Percentiles rank a stretch among this genome's conserved stretches.
Conservation (phyloP, 257 asterid species). For the Solanum rostratum region DNA sequence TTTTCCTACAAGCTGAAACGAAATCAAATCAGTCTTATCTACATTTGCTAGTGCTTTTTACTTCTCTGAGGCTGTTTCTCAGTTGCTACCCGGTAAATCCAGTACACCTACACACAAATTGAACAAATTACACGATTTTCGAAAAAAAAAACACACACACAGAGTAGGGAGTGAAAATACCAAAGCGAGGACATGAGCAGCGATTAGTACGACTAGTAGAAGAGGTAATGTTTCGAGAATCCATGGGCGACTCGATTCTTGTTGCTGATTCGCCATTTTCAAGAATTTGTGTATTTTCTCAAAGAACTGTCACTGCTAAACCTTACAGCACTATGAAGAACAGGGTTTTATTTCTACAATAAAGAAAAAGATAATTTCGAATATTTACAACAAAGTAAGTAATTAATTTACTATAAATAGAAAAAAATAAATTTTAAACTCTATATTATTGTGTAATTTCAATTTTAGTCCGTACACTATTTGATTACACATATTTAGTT, state of each 20-base stretch:
- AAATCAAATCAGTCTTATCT: neutral
- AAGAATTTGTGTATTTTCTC: neutral
- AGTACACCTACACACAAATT: slow-evolving; percentile 40
- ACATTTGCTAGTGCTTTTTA: slow-evolving; percentile 31
- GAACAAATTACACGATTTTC: neutral
- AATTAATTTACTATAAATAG: too few species aligned
- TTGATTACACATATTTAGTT: too few species aligned
- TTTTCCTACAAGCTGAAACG: neutral
- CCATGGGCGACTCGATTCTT: slow-evolving; percentile 39
- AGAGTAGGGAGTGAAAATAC: slow-evolving; percentile 7
- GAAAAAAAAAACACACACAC: neutral
- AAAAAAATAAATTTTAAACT: too few species aligned
- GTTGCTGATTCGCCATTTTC: slow-evolving; percentile 34
- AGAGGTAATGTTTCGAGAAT: slow-evolving; percentile 40
- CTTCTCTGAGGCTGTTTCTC: slow-evolving; percentile 61
- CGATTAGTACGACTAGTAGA: slow-evolving; percentile 36
- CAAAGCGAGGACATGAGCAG: slow-evolving; percentile 43
- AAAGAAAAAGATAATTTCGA: too few species aligned
- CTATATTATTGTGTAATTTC: too few species aligned
- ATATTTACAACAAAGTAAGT: too few species aligned
- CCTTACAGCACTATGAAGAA: neutral
- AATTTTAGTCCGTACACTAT: too few species aligned
- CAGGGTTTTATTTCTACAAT: neutral
- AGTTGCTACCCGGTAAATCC: slow-evolving; percentile 79
- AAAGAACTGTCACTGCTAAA: neutral